phyloP scores from a whole-genome alignment of 345 rosid species.

The Hypericum androsaemum region DNA sequence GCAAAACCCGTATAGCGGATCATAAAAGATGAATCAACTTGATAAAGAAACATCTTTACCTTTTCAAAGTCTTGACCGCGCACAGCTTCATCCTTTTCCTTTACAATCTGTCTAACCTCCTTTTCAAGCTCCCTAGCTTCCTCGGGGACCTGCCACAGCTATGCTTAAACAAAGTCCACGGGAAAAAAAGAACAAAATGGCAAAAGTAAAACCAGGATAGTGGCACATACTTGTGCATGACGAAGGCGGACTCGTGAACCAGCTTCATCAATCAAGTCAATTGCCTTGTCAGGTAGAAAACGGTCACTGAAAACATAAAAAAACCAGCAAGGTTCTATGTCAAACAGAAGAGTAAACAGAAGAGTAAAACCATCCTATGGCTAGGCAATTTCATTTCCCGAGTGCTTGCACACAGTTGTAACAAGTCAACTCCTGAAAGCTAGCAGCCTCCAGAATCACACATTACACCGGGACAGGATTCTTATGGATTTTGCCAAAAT shows the following conservation, averaged over 20 bases:
- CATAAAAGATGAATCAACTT: neutral
- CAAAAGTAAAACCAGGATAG: slow-evolving; percentile 4
- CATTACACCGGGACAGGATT: too few relatives aligned
- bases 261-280: slow-evolving; percentile 98
- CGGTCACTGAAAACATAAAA: slow-evolving; percentile 88
- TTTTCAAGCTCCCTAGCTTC: slow-evolving; percentile 96
- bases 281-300: slow-evolving; percentile 97
- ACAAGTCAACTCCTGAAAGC: too few relatives aligned
- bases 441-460: too few relatives aligned
- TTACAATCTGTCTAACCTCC: slow-evolving; percentile 83
- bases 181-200: neutral
- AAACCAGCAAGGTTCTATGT: neutral
- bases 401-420: too few relatives aligned
- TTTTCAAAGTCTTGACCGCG: slow-evolving; percentile 92
- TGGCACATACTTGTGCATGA: slow-evolving; percentile 64
- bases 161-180: neutral
- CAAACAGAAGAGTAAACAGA: too few relatives aligned
- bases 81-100: slow-evolving; percentile 95
- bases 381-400: too few relatives aligned
- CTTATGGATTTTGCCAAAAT: too few relatives aligned
- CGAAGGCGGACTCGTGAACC: slow-evolving; percentile 98
- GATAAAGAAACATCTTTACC: slow-evolving; percentile 28
- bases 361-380: too few relatives aligned
- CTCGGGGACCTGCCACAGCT: slow-evolving; percentile 68
- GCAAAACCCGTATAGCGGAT: neutral